These are phyloP conservation scores for Coemansia aciculifera DNA, from an alignment of 192 early-diverging fungal genomes.

Conservation along the genomic window DNA sequence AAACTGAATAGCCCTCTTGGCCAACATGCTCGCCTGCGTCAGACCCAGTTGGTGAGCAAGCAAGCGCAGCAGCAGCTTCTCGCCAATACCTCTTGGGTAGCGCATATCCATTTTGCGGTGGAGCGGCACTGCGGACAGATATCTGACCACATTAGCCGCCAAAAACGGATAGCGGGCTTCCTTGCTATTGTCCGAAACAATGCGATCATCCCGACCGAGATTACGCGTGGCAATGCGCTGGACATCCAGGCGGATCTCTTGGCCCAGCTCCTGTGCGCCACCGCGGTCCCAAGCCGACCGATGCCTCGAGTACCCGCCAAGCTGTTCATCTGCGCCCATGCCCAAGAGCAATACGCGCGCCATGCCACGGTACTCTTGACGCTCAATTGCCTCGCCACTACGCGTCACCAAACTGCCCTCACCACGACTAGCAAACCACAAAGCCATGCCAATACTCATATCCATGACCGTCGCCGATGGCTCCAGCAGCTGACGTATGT, in stretches of 20 bases:
- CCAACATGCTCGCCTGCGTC: conserved; percentile 57
- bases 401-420: conserved; percentile 47
- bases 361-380: conserved; percentile 35
- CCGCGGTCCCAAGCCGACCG: conserved; percentile 65
- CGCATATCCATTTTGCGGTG: conserved; percentile 81
- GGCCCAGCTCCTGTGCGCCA: conserved; percentile 67
- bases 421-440: conserved; percentile 95
- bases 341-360: conserved; percentile 84
- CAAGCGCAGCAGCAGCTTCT: conserved; percentile 84
- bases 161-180: conserved; percentile 91
- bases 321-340: conserved; percentile 91
- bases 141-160: conserved; percentile 65
- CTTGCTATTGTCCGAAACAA: conserved; percentile 81
- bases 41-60: conserved; percentile 72
- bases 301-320: conserved; percentile 91
- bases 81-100: conserved; percentile 79
- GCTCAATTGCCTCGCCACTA: neutral
- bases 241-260: conserved; percentile 82
- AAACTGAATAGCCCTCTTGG: conserved; percentile 96
- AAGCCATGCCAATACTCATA: conserved; percentile 92
- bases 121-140: conserved; percentile 68
- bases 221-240: conserved; percentile 84
- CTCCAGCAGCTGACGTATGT: conserved; percentile 72
- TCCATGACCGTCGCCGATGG: conserved; percentile 94
- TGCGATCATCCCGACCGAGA: conserved; percentile 91